Evolutionary conservation across 805 yeast species (phyloP).

Genomic region (Candida caryicola): DNA sequence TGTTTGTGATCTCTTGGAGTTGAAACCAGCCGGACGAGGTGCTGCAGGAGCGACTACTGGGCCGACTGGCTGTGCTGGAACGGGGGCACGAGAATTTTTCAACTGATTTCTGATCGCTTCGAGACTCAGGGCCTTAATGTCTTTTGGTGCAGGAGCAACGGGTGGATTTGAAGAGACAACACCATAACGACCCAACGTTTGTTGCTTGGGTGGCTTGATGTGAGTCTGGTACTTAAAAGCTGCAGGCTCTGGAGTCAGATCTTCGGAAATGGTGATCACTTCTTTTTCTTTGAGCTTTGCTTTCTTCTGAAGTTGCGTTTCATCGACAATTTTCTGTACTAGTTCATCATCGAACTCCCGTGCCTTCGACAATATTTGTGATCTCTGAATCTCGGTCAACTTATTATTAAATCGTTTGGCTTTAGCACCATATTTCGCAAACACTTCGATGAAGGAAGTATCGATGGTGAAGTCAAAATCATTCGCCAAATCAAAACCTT

Average conservation of each 20-base stretch:
- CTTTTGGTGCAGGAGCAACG: slow-evolving; percentile 33
- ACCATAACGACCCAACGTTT: slow-evolving; percentile 36
- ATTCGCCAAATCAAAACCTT: slow-evolving; percentile 62
- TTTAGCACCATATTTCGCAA: slow-evolving; percentile 63
- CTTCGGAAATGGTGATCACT: slow-evolving; percentile 2
- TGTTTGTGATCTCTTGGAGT: slow-evolving; percentile 24
- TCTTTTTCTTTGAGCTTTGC: slow-evolving; percentile 5
- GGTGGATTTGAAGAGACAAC: slow-evolving; percentile 30
- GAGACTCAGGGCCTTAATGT: slow-evolving; percentile 28
- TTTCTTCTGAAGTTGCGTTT: slow-evolving; percentile 11
- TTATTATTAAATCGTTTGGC: slow-evolving; percentile 69
- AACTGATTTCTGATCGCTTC: slow-evolving; percentile 35
- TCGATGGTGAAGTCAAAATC: slow-evolving; percentile 53
- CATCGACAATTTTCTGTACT: slow-evolving; percentile 47
- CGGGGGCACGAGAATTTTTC: slow-evolving; percentile 17
- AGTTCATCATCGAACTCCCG: slow-evolving; percentile 50
- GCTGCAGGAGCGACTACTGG: slow-evolving; percentile 41
- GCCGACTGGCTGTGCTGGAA: slow-evolving; percentile 14
- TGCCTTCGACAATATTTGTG: slow-evolving; percentile 61
- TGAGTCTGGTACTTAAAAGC: slow-evolving; percentile 22
- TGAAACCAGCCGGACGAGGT: slow-evolving; percentile 55
- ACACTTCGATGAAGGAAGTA: slow-evolving; percentile 48
- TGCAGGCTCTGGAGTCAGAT: slow-evolving; percentile 13
- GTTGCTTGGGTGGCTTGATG: slow-evolving; percentile 28
- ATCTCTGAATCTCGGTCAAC: slow-evolving; percentile 62